phyloP scores from a whole-genome alignment of 306 rosid species.

The Adenanthera pavonina region DNA sequence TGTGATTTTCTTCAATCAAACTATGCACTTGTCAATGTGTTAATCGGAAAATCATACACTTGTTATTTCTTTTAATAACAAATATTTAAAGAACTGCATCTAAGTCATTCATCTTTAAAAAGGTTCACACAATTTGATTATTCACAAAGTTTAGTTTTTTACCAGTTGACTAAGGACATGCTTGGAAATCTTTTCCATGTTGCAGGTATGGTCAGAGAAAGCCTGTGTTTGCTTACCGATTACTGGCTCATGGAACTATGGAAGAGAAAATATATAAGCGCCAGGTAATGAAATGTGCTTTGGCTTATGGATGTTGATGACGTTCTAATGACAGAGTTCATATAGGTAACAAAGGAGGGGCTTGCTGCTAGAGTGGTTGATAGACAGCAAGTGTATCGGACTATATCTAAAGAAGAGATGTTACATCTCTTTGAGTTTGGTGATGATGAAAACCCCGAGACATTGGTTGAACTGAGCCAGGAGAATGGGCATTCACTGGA shows the following conservation, averaged over 20 bases:
- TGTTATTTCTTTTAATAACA: too few species aligned
- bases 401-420: conserved; percentile 97
- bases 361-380: conserved; percentile 98
- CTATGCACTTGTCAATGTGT: too few species aligned
- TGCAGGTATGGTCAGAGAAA: conserved; percentile 95
- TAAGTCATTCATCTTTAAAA: neutral
- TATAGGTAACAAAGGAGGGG: conserved; percentile 96
- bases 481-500: conserved; percentile 58
- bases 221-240: conserved; percentile 94
- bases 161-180: conserved; percentile 15
- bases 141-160: conserved; percentile 15
- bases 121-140: neutral
- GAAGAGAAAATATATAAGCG: conserved; percentile 99
- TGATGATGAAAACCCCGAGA: conserved; percentile 86
- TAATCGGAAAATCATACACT: too few species aligned
- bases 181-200: conserved; percentile 28
- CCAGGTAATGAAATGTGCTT: conserved; percentile 63
- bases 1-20: neutral
- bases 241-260: conserved; percentile 98
- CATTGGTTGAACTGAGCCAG: conserved; percentile 54
- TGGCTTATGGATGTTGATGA: conserved; percentile 34
- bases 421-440: conserved; percentile 97
- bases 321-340: conserved; percentile 39
- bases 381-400: conserved; percentile 90
- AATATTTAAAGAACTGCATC: too few species aligned